A percentile compares a stretch with the other conserved stretches of the same genome.
These are phyloP conservation scores for Gynostemma pentaphyllum DNA, from an alignment of 306 rosid genomes.

Conservation along the genomic window DNA sequence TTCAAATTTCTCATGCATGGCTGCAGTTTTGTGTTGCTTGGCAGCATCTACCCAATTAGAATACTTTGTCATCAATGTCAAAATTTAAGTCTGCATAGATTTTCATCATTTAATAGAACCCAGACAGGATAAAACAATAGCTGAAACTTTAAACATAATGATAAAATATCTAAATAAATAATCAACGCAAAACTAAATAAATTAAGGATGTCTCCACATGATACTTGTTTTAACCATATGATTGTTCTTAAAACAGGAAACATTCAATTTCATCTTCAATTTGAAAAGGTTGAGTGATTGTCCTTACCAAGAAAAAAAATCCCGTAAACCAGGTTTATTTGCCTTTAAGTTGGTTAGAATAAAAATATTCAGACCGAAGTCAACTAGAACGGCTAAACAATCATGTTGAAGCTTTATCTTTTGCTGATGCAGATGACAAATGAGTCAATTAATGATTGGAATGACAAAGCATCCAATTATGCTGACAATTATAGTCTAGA, in stretches of 20 bases:
- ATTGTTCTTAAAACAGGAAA: neutral
- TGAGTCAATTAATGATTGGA: neutral
- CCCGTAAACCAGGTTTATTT: neutral
- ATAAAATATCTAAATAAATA: too few species aligned
- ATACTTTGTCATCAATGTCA: too few species aligned
- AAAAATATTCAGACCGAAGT: too few species aligned
- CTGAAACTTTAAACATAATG: too few species aligned
- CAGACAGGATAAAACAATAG: neutral
- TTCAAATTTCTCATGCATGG: neutral
- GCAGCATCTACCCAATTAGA: neutral
- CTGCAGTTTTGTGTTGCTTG: neutral
- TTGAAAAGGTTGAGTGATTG: neutral
- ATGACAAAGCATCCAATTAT: neutral
- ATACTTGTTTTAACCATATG: neutral
- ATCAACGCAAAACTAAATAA: neutral
- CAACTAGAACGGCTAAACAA: neutral
- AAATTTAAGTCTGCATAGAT: too few species aligned
- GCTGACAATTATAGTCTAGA: neutral
- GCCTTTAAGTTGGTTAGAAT: neutral
- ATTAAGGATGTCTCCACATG: too few species aligned
- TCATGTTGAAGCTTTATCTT: neutral
- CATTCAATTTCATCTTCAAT: neutral
- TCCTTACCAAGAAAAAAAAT: neutral
- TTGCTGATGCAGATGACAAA: neutral
- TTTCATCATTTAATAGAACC: too few species aligned